Evolutionary conservation across 805 yeast species (phyloP), one percentile per base, ranked within the genome.

Genomic region (Yarrowia alimentaria): DNA sequence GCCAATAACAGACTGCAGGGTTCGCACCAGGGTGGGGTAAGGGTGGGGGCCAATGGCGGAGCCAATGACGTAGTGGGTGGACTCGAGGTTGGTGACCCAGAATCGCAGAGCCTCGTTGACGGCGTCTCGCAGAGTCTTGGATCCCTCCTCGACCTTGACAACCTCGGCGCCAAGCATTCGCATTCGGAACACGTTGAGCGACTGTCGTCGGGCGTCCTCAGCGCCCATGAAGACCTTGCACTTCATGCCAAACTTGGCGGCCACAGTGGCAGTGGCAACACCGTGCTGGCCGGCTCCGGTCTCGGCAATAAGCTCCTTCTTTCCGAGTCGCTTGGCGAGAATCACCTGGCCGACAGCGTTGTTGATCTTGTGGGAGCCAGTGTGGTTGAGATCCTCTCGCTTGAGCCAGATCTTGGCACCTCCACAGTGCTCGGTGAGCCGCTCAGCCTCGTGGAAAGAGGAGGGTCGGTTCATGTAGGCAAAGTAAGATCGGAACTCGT

Each of bases 21-120:
- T 91, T 72, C 98, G 84, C 25, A 93, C 99, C 67, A 93, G 77
- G 14, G 95, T 89, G 56, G 99, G 99, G 74, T 89, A 93, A 42
- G 99, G 99, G 68, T 93, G 98, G 30, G 99, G 99, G 29, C 99
- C 99, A 64, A 93, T 91, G 35, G 98, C 99, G 2, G 97, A 88
- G 48, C 99, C 99, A 48, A 93, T 95, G 57, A 91, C 84, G 66
- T 91, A 93, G 69, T 93, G 97, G 6, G 99, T 93, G 29, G 85
- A 72, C 57, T 80, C 74, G 57, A 93, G 74, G 60, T 90, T 77
- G 3, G 96, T 80, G 40, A 91, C 97, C 99, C 99, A 93, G 68
- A 68, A 79, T 66, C 99, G 78, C 73, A 93, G 84, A 11, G 99
- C 98, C 71, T 93, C 99, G 17, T 94, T 83, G 51, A 97, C 91